Evolutionary conservation across 805 yeast genomes (phyloP), one percentile per base, ranked within the genome.

Genomic region (Saccharomyces eubayanus): DNA sequence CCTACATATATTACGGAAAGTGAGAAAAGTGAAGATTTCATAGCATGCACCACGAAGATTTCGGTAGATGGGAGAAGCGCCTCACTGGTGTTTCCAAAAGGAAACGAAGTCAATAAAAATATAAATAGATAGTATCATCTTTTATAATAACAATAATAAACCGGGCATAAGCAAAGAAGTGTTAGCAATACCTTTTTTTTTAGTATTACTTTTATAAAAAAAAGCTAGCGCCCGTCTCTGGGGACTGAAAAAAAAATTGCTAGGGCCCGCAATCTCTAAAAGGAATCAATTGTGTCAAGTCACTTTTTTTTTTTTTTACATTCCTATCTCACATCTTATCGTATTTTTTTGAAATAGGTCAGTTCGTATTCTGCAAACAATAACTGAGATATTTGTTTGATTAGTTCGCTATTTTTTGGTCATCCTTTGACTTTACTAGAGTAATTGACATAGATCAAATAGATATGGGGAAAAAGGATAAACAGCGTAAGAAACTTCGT

Each of bases 381-480:
- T 9, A 16, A 4, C 24, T 6, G 24, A 36, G 20, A 16, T 36
- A 16, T 16, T 11, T 6, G 24, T 16, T 36, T 36, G 4, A 24
- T 11, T 16, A 10, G 16, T 31, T 36, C 20, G 24, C 43, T 36
- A 36, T 16, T 36, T 24, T 36, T 36, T 16, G 43, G 20, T 36
- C 9, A n/a, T 10, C 16, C 16, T 36, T 36, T 16, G 16, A 36
- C 43, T n/a, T 36, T 36, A 16, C 16, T 8, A 16, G 20, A 16
- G 24, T 36, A 36, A 36, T 36, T 36, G 43, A 31, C 43, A 1
- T 36, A 16, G 21, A 11, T 36, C 11, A 36, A 36, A 11, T 6
- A 47, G 46, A 36, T 9, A 55, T 55, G 60, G 60, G 61, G 21
- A 58, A 48, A 51, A 58, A 58, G 51, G 61, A 57, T 47, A 57